A percentile compares a stretch with the other conserved stretches of the same genome.
Conservation (phyloP, 805 yeast genomes). For the Candida lessepsii region DNA sequence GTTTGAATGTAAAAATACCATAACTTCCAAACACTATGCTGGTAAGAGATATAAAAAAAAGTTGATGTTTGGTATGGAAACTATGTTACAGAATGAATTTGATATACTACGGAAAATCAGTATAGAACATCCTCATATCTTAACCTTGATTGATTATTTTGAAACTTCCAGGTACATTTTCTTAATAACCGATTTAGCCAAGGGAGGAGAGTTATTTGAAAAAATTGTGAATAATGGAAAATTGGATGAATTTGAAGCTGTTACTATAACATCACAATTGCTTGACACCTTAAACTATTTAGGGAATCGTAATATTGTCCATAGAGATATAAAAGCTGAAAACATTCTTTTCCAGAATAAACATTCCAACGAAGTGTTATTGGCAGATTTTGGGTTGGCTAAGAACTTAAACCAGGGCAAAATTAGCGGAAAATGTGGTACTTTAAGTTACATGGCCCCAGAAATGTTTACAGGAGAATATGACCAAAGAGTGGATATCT, state of each 20-base stretch:
- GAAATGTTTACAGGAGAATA: conserved; percentile 56
- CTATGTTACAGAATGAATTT: conserved; percentile 58
- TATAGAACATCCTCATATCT: conserved; percentile 50
- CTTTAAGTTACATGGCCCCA: conserved; percentile 76
- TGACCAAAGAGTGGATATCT: conserved; percentile 60
- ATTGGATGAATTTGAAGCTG: conserved; percentile 48
- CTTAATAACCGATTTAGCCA: conserved; percentile 65
- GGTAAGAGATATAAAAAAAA: conserved; percentile 52
- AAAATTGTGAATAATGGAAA: conserved; percentile 48
- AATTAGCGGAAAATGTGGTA: conserved; percentile 55
- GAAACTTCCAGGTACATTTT: conserved; percentile 59
- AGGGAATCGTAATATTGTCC: conserved; percentile 60
- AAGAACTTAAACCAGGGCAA: neutral
- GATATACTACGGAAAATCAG: conserved; percentile 51
- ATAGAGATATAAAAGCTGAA: conserved; percentile 73
- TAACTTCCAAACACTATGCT: conserved; percentile 47
- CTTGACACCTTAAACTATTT: conserved; percentile 56
- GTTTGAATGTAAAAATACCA: conserved; percentile 45
- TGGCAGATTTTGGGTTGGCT: conserved; percentile 69
- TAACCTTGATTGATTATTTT: conserved; percentile 65
- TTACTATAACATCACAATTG: conserved; percentile 48
- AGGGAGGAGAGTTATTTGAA: conserved; percentile 68
- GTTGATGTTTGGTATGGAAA: conserved; percentile 52
- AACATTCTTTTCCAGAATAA: conserved; percentile 52
- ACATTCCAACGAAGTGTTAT: conserved; percentile 39